Evolutionary conservation across 164 flowering plant species (phyloP).

Genomic region (Liquidambar formosana): DNA sequence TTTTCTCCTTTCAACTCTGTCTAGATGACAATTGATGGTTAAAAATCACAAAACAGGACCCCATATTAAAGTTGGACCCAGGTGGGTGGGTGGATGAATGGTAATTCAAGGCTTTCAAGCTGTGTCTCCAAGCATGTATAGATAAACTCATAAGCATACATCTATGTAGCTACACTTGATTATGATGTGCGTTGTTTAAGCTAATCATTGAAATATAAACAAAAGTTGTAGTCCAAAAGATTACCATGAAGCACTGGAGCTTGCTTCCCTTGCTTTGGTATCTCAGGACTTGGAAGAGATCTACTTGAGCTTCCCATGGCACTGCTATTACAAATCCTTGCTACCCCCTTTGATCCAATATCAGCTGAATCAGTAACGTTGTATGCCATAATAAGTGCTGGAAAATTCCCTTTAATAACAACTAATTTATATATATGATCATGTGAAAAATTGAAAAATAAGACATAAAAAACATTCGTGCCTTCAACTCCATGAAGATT

Average conservation of each 20-base stretch:
- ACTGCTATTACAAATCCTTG: constrained; percentile 31
- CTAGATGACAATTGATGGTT: too few species aligned
- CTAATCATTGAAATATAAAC: not conserved
- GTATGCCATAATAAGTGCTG: constrained; percentile 28
- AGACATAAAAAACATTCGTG: constrained; percentile 26
- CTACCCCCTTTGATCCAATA: constrained; percentile 46
- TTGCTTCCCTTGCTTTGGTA: constrained; percentile 44
- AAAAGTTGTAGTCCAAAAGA: not conserved
- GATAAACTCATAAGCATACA: not conserved
- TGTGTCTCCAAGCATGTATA: not conserved
- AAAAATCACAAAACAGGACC: too few species aligned
- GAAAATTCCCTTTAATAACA: constrained; percentile 14
- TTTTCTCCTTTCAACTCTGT: too few species aligned
- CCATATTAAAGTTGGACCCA: too few species aligned
- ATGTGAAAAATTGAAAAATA: not conserved
- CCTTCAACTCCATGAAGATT: constrained; percentile 54
- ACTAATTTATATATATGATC: not conserved
- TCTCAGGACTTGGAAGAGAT: constrained; percentile 31
- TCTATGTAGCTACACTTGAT: not conserved
- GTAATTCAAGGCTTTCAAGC: too few species aligned
- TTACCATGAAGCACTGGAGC: constrained; percentile 58
- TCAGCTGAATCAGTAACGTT: constrained; percentile 61
- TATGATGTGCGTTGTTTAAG: not conserved
- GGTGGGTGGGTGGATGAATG: too few species aligned
- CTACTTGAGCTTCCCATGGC: constrained; percentile 45